Evolutionary conservation across 345 rosid species (phyloP).

Genomic region (Microcos paniculata): DNA sequence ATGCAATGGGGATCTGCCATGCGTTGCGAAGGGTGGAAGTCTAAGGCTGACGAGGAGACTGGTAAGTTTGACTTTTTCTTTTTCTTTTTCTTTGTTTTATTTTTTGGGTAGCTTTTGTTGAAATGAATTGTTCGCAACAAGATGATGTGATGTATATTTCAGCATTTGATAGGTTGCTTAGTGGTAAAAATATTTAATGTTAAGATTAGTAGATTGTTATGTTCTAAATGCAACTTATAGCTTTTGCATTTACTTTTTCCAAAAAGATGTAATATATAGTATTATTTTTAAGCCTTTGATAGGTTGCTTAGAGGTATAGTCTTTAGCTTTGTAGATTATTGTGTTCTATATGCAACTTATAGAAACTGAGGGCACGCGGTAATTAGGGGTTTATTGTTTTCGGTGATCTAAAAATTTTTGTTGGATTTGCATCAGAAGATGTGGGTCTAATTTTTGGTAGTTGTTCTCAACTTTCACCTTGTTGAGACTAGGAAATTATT

Average conservation of each 20-base stretch:
- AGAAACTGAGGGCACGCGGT: neutral
- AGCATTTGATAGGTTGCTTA: neutral
- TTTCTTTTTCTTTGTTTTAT: slow-evolving; percentile 4
- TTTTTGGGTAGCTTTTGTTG: neutral
- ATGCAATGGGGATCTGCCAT: slow-evolving; percentile 91
- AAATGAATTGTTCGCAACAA: neutral
- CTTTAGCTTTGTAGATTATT: neutral
- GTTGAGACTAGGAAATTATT: neutral
- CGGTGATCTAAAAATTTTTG: neutral
- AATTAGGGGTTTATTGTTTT: neutral
- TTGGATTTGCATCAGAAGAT: neutral
- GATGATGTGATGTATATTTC: neutral
- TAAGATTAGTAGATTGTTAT: neutral
- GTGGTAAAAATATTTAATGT: neutral
- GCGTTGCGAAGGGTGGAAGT: slow-evolving; percentile 87
- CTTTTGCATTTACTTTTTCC: too few relatives aligned
- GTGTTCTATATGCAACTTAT: neutral
- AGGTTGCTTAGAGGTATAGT: neutral
- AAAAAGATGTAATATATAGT: neutral
- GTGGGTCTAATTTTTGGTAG: neutral
- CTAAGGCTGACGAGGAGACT: slow-evolving; percentile 78
- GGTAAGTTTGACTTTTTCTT: slow-evolving; percentile 38
- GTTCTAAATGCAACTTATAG: neutral
- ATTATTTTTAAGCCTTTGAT: neutral
- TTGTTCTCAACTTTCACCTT: neutral